These are phyloP conservation scores for Populus trichocarpa DNA, from an alignment of 441 rosid species.

Conservation along the genomic window DNA sequence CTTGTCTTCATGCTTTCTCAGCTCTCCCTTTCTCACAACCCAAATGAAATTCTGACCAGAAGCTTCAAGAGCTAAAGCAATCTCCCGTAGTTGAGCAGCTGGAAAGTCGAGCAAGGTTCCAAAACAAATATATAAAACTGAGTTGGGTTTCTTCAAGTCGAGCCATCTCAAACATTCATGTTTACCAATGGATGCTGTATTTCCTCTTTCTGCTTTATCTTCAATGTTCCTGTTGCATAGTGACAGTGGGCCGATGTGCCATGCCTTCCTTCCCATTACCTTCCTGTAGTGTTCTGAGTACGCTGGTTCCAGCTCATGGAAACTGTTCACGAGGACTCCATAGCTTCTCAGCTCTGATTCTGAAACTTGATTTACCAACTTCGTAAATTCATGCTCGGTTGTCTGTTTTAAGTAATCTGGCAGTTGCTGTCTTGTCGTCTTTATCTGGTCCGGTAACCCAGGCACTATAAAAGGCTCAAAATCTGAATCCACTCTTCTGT, in stretches of 20 bases:
- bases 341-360: conserved; percentile 8
- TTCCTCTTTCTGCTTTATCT: conserved; percentile 15
- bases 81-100: not conserved
- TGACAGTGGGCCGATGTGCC: conserved; percentile 45
- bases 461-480: conserved; percentile 15
- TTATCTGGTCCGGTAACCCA: conserved; percentile 17
- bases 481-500: conserved; percentile 5
- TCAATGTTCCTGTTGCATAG: conserved; percentile 15
- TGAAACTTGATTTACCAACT: not conserved
- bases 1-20: not conserved
- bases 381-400: not conserved
- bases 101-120: not conserved
- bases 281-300: conserved; percentile 23
- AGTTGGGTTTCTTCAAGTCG: not conserved
- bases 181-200: conserved; percentile 20
- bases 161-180: conserved; percentile 18
- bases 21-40: not conserved
- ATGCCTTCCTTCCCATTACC: conserved; percentile 29
- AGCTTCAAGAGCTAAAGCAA: conserved; percentile 5
- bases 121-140: conserved; percentile 12
- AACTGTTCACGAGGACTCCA: conserved; percentile 29
- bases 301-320: conserved; percentile 30
- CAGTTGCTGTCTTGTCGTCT: conserved; percentile 13
- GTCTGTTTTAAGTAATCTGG: not conserved
- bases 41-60: conserved; percentile 8